Base-by-base conservation (phyloP, 345 rosid genomes). In the Pistacia atlantica region DNA sequence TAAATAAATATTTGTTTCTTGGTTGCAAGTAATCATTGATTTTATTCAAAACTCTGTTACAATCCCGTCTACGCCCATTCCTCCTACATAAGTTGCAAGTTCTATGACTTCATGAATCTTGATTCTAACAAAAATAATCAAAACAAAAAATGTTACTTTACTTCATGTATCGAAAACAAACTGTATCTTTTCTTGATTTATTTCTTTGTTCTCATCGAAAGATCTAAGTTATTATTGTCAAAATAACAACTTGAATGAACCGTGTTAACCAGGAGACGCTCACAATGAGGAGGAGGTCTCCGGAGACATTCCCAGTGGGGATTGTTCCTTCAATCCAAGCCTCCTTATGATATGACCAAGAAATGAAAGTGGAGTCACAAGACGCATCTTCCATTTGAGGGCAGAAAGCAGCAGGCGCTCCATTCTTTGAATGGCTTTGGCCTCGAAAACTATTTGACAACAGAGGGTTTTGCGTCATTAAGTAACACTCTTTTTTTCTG, bases 381-480 rank as follows among this genome's bases (percentile, higher is more conserved):
- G 98, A 81, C 90, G 92, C 99, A 96, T 96, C 87, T 83, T 89
- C 99, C 99, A 96, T 69, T 84, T 59, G 14, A 96, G 92, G 10
- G 97, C 81, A 11, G 99, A 92, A 4, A 96, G 90, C 55, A 96
- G 83, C 87, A 96, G 72, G 22, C 92, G 73, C 91, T 96, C 99
- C 98, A 96, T 96, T 86, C 93, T 90, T 83, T 96, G 97, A 38
- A 96, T 89, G 37, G 91, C 87, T 79, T 92, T 93, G 8, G 98
- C 92, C 77, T 96, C 95, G 61, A 96, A 96, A 63, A 91, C 75
- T 25, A 25, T 25, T 25, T 25, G 25, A 25, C 25, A 25, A 25
- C 1, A 25, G 25, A 0, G 25, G 25, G 25, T 25, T 25, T 25
- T 25, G 25, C 25, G 25, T 25, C 25, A 25, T 25, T 25, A 25